Evolutionary conservation across 106 monocot genomes (phyloP), one percentile per base, ranked within the genome.

Genomic region (Allium cepa): DNA sequence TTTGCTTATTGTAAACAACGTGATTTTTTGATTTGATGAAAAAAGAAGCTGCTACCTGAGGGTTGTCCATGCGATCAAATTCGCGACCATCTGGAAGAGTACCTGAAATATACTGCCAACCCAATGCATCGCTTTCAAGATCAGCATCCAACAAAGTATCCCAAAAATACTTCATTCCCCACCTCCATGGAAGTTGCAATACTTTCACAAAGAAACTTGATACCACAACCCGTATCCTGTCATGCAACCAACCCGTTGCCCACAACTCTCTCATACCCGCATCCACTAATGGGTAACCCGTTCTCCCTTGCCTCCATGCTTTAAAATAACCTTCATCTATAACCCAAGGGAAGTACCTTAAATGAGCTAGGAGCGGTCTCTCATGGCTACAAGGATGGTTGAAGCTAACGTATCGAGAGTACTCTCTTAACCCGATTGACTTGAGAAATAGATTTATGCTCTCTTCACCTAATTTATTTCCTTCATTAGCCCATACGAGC

Each of bases 141-240:
- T 96, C 96, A 46, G 96, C 91, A 79, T 96, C 96, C 15, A 96
- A 48, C 49, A 96, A 64, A 0, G 96, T 96, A 61, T 96, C 91
- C 96, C 96, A 96, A 26, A 96, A 96, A 72, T 96, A 96, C 75
- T 96, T 96, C 96, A 96, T 96, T 26, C 91, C 96, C 96, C 91
- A 96, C 63, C 88, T 83, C 96, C 96, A 96, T 12, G 96, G 96
- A 60, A 96, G 84, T 76, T 88, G 96, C 67, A 96, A 66, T 46
- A 96, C 91, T 70, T 96, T 96, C n/a, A 95, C 95, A 60, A 91
- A 95, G 81, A 95, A 95, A 60, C 91, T 91, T 4, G 95, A 88
- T 7, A 96, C 96, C 1, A 96, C 92, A 55, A 96, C 92, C 50
- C 96, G 83, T 26, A 92, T 96, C 46, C 96, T 53, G 59, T 96